Evolutionary conservation across 306 rosid genomes (phyloP), one percentile per base, ranked within the genome.

Genomic region (Dryas drummondii): DNA sequence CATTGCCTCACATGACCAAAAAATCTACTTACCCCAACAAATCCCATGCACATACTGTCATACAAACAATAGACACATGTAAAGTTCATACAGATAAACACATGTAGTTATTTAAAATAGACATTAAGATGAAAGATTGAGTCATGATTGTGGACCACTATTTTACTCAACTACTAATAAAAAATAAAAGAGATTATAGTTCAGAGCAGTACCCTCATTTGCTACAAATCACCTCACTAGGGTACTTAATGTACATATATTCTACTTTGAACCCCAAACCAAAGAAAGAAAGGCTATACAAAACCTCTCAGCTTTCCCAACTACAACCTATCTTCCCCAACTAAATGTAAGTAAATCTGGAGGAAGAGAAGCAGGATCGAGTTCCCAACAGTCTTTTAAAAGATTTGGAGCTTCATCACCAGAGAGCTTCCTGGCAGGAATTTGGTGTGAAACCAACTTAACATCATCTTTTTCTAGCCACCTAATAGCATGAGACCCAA

Each of bases 311-410:
- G 27, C 45, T 9, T 47, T 59, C 47, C n/a, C 44, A 46, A 13
- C 74, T 75, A 64, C 73, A 79, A 56, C 70, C 16, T 75, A 80
- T 82, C 50, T 66, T 72, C 44, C 40, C 46, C 50, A 58, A 69
- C 84, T 79, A 72, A 75, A 73, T 45, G 87, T 81, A 42, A 88
- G 93, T 76, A 91, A 81, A 83, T 90, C 88, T 14, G 91, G 70
- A 66, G 97, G 91, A 86, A 94, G 97, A 12, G 97, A 91, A 66
- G 97, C 98, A 48, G 97, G 98, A 86, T 94, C 97, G 69, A 94
- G 98, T 58, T 94, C 97, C 98, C 97, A 91, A 77, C 91, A 94
- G 70, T 84, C 87, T 80, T 89, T 88, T 76, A 85, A 46, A 71
- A 83, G 79, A 55, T 81, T 86, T 58, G 90, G 80, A 79, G 85